Evolutionary conservation across 805 yeast species (phyloP), one percentile per base, ranked within the genome.

Genomic region (Zygotorulaspora florentina): DNA sequence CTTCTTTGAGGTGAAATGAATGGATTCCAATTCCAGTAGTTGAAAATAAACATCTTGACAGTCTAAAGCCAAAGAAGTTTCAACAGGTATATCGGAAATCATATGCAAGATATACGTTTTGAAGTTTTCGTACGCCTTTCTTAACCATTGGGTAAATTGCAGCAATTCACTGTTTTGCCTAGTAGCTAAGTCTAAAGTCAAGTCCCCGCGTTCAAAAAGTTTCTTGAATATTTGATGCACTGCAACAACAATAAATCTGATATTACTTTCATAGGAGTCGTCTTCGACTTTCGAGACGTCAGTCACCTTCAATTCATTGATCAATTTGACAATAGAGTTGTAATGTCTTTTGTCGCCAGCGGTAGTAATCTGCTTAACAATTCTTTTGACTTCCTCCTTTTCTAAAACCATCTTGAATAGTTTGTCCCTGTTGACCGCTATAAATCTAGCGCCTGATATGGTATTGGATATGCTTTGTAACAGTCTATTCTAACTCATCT

Each of bases 111-210:
- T 48, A 27, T 65, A 59, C 3, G 55, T 54, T 55, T 82, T 80
- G 66, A 70, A 85, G 17, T 68, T 64, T 31, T 74, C 74, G 65
- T 85, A 85, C 45, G 76, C 73, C 40, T 76, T 73, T 45, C 71
- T 70, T 31, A 87, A 62, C 91, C 95, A 86, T 52, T 73, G 71
- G 28, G 74, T 74, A n/a, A 82, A 74, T 47, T 56, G 56, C 4
- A 41, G 35, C 25, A 45, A 13, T 18, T 54, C 56, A 2, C 48
- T 41, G 12, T 30, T 37, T 5, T 40, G 28, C 15, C 73, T 73
- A 6, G 55, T 34, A 3, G 55, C 54, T 18, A 38, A 51, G 9
- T 49, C 42, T 9, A 57, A 49, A 12, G 60, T 54, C 31, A 66
- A 35, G 28, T 66, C 67, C n/a, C 60, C 57, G 31, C 68, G 56